A percentile compares a stretch with the other conserved stretches of the same genome.
phyloP scores from a whole-genome alignment of 306 rosid genomes.

The Quercus dentata region DNA sequence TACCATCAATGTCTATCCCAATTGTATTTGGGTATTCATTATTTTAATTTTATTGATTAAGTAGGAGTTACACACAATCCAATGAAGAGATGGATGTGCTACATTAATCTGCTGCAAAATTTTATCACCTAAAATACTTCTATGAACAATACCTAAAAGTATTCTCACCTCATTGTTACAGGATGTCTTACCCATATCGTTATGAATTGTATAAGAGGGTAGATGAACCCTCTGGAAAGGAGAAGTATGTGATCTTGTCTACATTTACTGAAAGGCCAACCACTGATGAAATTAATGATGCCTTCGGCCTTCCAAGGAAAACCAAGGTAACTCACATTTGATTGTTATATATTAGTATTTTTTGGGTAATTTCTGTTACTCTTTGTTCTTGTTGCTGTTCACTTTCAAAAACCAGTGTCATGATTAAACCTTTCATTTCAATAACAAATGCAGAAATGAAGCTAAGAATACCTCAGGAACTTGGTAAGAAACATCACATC shows the following conservation, averaged over 20 bases:
- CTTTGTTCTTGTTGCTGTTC: conserved; percentile 1
- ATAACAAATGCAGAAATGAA: conserved; percentile 31
- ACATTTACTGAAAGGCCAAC: conserved; percentile 60
- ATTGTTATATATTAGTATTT: background rate
- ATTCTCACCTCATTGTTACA: conserved; percentile 8
- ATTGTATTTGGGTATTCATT: background rate
- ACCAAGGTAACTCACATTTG: conserved; percentile 38
- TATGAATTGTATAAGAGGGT: conserved; percentile 87
- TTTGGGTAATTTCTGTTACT: background rate
- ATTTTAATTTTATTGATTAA: background rate
- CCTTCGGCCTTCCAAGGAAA: conserved; percentile 54
- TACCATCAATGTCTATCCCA: background rate
- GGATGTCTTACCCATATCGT: conserved; percentile 64
- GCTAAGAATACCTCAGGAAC: conserved; percentile 35
- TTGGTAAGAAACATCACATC: conserved; percentile 29
- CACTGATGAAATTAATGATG: conserved; percentile 62
- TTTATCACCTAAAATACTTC: background rate
- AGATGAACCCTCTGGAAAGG: conserved; percentile 65
- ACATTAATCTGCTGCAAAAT: background rate
- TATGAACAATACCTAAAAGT: background rate
- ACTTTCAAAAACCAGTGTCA: background rate
- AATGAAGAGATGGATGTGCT: background rate
- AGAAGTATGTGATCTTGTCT: conserved; percentile 61
- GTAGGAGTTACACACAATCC: too few species aligned
- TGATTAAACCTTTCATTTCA: conserved; percentile 15